These are phyloP conservation scores for Helicocarpus griseus DNA, from an alignment of 2,329 filamentous ascomycete genomes.

Conservation along the genomic window DNA sequence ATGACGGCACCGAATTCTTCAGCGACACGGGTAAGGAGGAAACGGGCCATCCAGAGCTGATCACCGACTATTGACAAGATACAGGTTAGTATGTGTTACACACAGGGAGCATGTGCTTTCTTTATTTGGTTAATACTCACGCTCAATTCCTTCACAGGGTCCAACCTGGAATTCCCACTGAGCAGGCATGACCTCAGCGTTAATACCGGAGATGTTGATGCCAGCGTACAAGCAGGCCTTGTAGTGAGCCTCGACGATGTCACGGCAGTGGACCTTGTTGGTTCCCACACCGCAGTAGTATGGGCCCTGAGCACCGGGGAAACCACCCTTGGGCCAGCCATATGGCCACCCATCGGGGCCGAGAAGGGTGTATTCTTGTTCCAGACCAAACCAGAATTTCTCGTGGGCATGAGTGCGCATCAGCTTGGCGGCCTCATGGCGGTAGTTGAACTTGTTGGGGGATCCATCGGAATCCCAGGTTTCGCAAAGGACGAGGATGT, in stretches of 20 bases:
- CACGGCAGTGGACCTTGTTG: slow-evolving; percentile 94
- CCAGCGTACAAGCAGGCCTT: slow-evolving; percentile 80
- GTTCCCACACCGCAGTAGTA: slow-evolving; percentile 98
- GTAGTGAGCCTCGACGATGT: slow-evolving; percentile 94
- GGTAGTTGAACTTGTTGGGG: slow-evolving; percentile 98
- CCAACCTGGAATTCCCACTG: slow-evolving; percentile 99
- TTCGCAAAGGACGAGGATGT: slow-evolving; percentile 89
- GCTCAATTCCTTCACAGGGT: slow-evolving; percentile 75
- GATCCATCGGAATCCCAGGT: slow-evolving; percentile 90
- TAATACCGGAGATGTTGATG: slow-evolving; percentile 93
- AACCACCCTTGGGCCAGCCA: slow-evolving; percentile 81
- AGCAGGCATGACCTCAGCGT: slow-evolving; percentile 96
- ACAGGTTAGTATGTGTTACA: slow-evolving; percentile 17
- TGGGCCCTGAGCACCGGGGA: slow-evolving; percentile 83
- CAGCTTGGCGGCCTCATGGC: slow-evolving; percentile 79
- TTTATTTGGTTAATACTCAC: slow-evolving; percentile 39
- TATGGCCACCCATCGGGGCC: slow-evolving; percentile 80
- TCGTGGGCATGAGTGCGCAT: slow-evolving; percentile 79
- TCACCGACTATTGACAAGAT: slow-evolving; percentile 60
- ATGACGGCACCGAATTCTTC: slow-evolving; percentile 97
- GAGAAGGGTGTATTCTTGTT: slow-evolving; percentile 95
- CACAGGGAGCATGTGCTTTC: not conserved
- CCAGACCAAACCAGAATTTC: slow-evolving; percentile 93
- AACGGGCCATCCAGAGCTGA: slow-evolving; percentile 88
- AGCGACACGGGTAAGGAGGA: slow-evolving; percentile 80